Base-by-base conservation (phyloP, 345 rosid genomes). In the Gossypioides kirkii region DNA sequence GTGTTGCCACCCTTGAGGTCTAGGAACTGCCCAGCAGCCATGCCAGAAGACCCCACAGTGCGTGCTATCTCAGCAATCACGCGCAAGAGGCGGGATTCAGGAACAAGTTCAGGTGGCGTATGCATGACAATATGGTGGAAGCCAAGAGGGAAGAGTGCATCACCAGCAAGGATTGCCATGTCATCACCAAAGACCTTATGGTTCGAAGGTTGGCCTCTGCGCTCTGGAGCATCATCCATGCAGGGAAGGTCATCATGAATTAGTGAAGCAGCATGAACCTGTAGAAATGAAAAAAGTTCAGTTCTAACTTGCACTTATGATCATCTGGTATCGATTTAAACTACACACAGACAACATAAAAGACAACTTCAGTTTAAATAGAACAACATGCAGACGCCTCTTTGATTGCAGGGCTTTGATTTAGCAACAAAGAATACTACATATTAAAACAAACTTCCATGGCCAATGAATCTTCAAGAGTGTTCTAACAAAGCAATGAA, bases 21-120 rank as follows among this genome's bases (percentile, higher is more conserved):
- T 26, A 89, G 86, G 80, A 86, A 95, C 87, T 95, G 98, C 13
- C 99, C 98, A 0, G 99, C 98, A 67, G 97, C 96, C 98, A 94
- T 94, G 71, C 97, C 98, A 2, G 90, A 84, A 32, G 98, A 94
- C 1, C 98, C 98, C 45, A 94, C 98, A 32, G 92, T 78, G 74
- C 92, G 95, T 43, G 98, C 98, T 4, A 94, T 94, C 87, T 94
- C 98, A 0, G 96, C 78, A 63, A 90, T 86, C 82, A 94, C 89
- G 28, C 85, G 88, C 73, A 94, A 91, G 45, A 94, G 26, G 41
- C 84, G 79, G 42, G 87, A 0, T 70, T 73, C 91, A 5, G 97
- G 98, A 45, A 89, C 97, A 28, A 92, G 89, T 10, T 85, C 79
- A 0, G 88, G 58, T 10, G 90, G 96, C 1, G 99, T 92, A 72